These are phyloP conservation scores for Senna tora DNA, from an alignment of 306 rosid genomes.

Conservation along the genomic window DNA sequence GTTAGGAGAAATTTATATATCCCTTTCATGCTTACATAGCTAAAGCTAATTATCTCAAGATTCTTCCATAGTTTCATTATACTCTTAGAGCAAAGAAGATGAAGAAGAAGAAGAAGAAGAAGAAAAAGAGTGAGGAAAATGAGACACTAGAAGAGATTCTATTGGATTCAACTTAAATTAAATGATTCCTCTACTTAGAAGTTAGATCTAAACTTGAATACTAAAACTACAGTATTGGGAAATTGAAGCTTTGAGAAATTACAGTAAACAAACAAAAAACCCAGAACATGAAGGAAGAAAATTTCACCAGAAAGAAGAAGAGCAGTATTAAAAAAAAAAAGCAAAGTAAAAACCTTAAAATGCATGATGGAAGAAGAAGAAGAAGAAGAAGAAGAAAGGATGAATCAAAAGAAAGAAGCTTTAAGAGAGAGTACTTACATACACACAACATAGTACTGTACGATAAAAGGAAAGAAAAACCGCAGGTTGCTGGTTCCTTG, in stretches of 20 bases:
- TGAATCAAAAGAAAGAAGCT: constrained; percentile 17
- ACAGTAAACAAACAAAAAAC: not conserved
- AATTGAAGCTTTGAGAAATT: constrained; percentile 5
- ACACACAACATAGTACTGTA: constrained; percentile 45
- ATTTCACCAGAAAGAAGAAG: no score
- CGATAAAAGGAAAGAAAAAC: constrained; percentile 39
- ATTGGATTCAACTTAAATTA: not conserved
- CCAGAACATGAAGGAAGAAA: not conserved
- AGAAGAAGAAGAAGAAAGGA: constrained; percentile 2
- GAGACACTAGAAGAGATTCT: not conserved
- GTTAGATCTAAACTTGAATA: constrained; percentile 31
- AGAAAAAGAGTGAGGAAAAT: constrained; percentile 21
- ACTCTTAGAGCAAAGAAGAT: constrained; percentile 3
- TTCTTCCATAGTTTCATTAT: not conserved
- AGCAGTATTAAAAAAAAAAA: not conserved
- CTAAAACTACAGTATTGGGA: constrained; percentile 6
- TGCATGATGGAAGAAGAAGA: constrained; percentile 22
- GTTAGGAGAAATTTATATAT: constrained; percentile 8
- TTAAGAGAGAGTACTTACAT: constrained; percentile 47
- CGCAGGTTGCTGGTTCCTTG: constrained; percentile 42
- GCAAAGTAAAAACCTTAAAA: constrained; percentile 17
- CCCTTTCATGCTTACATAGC: constrained; percentile 18
- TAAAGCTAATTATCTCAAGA: not conserved
- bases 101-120: constrained; percentile 6
- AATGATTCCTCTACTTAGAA: constrained; percentile 19